These are phyloP conservation scores for Mycosphaerella sp. DNA, from an alignment of 2,329 filamentous ascomycete genomes.

Conservation along the genomic window DNA sequence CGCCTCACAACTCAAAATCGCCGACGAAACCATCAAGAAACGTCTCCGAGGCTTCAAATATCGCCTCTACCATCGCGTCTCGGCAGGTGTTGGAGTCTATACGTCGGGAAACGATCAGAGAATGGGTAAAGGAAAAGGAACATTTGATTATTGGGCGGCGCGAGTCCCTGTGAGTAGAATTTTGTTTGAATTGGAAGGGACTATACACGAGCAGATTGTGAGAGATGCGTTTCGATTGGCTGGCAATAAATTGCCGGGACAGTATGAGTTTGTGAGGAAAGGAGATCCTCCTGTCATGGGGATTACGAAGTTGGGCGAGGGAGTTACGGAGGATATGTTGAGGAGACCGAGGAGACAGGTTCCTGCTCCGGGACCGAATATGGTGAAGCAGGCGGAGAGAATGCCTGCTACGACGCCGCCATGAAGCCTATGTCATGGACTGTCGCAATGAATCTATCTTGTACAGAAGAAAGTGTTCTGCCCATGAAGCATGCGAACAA, in stretches of 20 bases:
- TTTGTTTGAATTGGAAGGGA: conserved; percentile 84
- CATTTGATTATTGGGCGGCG: conserved; percentile 93
- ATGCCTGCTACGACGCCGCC: conserved; percentile 24
- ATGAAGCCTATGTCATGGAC: not conserved
- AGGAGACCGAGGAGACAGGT: conserved; percentile 57
- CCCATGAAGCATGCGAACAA: too few relatives aligned
- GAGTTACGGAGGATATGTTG: conserved; percentile 73
- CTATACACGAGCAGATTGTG: conserved; percentile 89
- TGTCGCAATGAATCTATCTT: too few relatives aligned
- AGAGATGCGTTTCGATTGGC: conserved; percentile 90
- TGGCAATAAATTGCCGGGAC: conserved; percentile 84
- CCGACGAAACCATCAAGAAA: conserved; percentile 87
- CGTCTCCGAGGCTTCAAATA: conserved; percentile 87
- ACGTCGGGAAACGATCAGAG: conserved; percentile 92
- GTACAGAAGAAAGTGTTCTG: too few relatives aligned
- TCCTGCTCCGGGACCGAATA: conserved; percentile 26
- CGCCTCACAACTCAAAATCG: conserved; percentile 77
- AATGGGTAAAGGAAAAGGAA: conserved; percentile 99
- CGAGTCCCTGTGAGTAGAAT: conserved; percentile 86
- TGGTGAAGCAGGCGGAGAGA: conserved; percentile 25
- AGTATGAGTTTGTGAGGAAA: conserved; percentile 91
- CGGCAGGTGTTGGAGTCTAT: conserved; percentile 91
- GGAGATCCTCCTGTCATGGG: conserved; percentile 86
- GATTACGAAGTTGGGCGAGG: conserved; percentile 77
- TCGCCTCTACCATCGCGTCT: conserved; percentile 82